Base-by-base conservation (phyloP, 2,329 filamentous ascomycete genomes). In the Sporothrix humicola region DNA sequence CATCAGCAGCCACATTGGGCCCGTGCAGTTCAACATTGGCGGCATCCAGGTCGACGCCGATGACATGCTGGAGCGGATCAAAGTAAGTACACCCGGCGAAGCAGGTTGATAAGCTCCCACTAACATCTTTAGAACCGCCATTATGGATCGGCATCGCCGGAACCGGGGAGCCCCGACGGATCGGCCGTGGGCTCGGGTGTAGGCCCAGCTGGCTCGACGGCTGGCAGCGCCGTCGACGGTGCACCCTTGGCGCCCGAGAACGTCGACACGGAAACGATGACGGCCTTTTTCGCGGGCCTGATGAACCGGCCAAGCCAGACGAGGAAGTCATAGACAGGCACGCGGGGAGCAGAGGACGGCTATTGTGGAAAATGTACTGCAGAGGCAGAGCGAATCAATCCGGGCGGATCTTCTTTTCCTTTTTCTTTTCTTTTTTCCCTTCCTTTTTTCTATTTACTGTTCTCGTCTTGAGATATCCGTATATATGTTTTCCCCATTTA, bases 1-100 rank as follows among this genome's bases (percentile, higher is more conserved):
- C 88, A 76, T 77, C 72, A 91, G 90, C 77, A 93, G 95, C 79
- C 94, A 97, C 78, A 97, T 97, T 79, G 95, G 95, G 0, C 94
- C 95, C 0, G 94, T 98, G 76, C 94, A 97, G 80, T 98, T 98
- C 84, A 99, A 99, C 81, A 96, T 99, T 88, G 96, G 96, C 58
- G 96, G 96, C 71, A 98, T 99, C 76, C 94, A 97, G 80, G 93
- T 97, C 44, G 94, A 98, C 82, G 94, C 94, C 9, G 95, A 97
- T 79, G 94, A 97, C 79, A 96, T 97, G 92, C 84, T 97, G 73
- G 92, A 94, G 81, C 89, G 92, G 78, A 85, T 97, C 75, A 95
- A 94, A 89, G 93, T 48, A 48, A 7, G 9, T 95, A 83, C 61
- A 42, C 65, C 50, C 70, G n/a, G n/a, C 2, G 50, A n/a, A 4